These are phyloP conservation scores for Claviceps fusiformis DNA, from an alignment of 2,329 filamentous ascomycete species.

Conservation along the genomic window DNA sequence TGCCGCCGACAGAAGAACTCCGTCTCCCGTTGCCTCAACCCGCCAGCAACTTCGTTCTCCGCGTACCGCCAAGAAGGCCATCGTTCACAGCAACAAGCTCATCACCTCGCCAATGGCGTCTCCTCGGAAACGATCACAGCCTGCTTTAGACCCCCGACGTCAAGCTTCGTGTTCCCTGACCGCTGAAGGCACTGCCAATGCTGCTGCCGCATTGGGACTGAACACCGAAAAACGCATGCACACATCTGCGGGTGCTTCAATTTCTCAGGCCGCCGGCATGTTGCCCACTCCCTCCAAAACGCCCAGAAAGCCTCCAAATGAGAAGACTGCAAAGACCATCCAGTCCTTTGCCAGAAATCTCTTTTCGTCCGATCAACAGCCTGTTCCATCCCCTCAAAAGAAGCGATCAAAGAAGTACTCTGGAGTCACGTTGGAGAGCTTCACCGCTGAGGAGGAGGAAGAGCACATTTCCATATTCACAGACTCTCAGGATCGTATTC, in stretches of 20 bases:
- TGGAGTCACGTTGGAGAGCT: conserved; percentile 42
- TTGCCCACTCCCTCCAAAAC: conserved; percentile 71
- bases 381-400: conserved; percentile 46
- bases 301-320: conserved; percentile 47
- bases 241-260: conserved; percentile 13
- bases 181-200: conserved; percentile 27
- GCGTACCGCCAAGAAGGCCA: conserved; percentile 19
- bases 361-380: conserved; percentile 45
- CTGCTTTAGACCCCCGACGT: conserved; percentile 32
- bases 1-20: conserved; percentile 39
- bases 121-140: conserved; percentile 37
- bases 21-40: conserved; percentile 33
- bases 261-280: conserved; percentile 35
- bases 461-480: conserved; percentile 60
- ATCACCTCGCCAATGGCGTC: conserved; percentile 31
- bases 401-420: conserved; percentile 42
- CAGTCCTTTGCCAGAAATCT: conserved; percentile 45
- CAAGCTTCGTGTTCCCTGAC: conserved; percentile 32
- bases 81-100: conserved; percentile 14
- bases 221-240: conserved; percentile 14
- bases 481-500: conserved; percentile 66
- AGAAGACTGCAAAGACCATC: conserved; percentile 37
- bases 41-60: conserved; percentile 20
- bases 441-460: conserved; percentile 41
- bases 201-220: conserved; percentile 29